Base-by-base conservation (phyloP, 202 grass and related monocot species). In the Saccharum hybrid region DNA sequence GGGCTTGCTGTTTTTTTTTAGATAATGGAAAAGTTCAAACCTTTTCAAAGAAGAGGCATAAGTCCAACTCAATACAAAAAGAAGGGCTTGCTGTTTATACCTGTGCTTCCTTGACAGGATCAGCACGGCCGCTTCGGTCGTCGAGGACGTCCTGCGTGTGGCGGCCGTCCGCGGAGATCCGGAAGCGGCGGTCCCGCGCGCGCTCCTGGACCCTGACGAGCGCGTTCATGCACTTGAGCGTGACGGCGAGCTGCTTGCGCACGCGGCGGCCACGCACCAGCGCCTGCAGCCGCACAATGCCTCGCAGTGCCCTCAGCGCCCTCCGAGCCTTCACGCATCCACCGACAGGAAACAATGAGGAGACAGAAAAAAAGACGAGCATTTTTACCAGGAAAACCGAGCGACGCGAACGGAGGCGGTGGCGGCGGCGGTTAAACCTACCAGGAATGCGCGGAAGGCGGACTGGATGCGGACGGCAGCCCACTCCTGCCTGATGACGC, bases 261-360 rank as follows among this genome's bases (percentile, higher is more conserved):
- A 92, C 94, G 63, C 86, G 89, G 51, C 88, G 86, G 37, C 94
- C 88, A 45, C 92, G 90, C 75, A 94, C 90, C 19, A 97, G 73
- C n/a, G 94, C 94, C 86, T 94, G 94, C 62, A 97, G 84, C 68
- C 90, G 89, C 23, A 97, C 94, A 45, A 97, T 97, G 59, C 92
- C 94, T 41, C 85, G 88, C 60, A 97, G 84, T 42, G 92, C 92
- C 77, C 87, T 79, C 61, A 92, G 57, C 57, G 92, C 94, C 75
- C 94, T 90, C 77, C 86, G 92, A 63, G 94, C 94, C 94, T 97
- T 70, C 84, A 67, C 48, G 23, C 37, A 16, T 9, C 12, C 71
- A 85, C n/a, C 48, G 23, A 4, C 36, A 66, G 10, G 12, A 74
- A 52, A 36, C 48, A 6, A 7, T 78, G 7, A 57, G 2, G 2